Percentiles rank a stretch among this genome's conserved stretches.
Conservation (phyloP, 2,329 filamentous ascomycete species). For the Sporothrix curviconia region DNA sequence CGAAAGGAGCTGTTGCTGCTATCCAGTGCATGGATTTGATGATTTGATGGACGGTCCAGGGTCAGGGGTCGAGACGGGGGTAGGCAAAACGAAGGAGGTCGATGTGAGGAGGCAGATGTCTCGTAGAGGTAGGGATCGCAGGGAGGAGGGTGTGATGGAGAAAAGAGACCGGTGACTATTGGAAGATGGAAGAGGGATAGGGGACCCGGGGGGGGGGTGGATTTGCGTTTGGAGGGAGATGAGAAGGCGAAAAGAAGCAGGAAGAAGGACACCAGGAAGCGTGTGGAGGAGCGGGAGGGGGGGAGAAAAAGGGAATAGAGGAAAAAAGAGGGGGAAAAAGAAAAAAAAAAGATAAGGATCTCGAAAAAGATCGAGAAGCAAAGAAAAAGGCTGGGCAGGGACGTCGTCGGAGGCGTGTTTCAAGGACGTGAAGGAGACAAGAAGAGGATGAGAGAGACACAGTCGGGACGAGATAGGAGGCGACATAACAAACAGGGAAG, state of each 20-base stretch:
- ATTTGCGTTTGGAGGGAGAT: neutral
- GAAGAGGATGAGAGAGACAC: neutral
- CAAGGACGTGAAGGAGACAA: neutral
- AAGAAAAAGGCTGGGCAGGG: neutral
- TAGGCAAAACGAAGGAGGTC: neutral
- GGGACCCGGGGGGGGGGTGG: too few relatives aligned
- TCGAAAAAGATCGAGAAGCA: neutral
- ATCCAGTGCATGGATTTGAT: conserved; percentile 6
- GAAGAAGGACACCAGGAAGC: too few relatives aligned
- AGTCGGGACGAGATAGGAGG: neutral
- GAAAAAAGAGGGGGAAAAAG: neutral
- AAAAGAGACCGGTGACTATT: too few relatives aligned
- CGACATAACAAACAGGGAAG: neutral
- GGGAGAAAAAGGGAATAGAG: neutral
- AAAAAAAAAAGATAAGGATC: neutral
- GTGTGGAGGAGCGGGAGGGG: too few relatives aligned
- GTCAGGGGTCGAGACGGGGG: conserved; percentile 5
- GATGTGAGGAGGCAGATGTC: neutral
- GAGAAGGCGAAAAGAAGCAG: conserved; percentile 14
- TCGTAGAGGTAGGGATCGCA: too few relatives aligned
- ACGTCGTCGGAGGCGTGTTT: conserved; percentile 10
- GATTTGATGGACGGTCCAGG: neutral
- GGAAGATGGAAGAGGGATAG: too few relatives aligned
- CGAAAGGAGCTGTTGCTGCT: neutral
- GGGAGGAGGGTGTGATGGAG: neutral